Evolutionary conservation across 176 grass and related monocot genomes (phyloP).

Genomic region (Cenchrus fungigraminus): DNA sequence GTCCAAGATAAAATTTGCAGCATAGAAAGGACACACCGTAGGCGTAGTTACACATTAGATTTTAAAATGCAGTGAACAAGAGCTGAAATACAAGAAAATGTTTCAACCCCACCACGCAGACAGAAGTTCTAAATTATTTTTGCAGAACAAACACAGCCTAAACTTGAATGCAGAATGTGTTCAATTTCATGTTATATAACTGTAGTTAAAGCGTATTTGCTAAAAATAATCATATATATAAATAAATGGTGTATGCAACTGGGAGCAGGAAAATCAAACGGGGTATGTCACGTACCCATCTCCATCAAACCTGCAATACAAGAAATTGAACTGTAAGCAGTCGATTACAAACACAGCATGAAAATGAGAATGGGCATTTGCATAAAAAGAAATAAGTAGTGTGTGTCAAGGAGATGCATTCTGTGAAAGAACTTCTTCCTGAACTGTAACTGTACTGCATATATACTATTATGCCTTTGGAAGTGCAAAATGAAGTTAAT

Average conservation of each 20-base stretch:
- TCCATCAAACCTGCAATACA: conserved; percentile 88
- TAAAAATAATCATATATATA: not conserved
- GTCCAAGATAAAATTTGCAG: not conserved
- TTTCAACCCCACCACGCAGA: not conserved
- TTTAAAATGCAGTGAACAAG: not conserved
- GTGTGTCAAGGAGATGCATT: not conserved
- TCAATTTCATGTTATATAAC: not conserved
- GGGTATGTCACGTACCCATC: conserved; percentile 68
- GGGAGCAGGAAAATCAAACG: not conserved
- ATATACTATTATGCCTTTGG: not conserved
- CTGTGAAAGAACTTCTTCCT: not conserved
- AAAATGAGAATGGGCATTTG: conserved; percentile 11
- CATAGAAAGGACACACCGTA: not conserved
- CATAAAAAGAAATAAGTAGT: not conserved
- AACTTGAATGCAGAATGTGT: not conserved
- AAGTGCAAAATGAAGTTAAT: not conserved
- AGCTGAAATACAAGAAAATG: not conserved
- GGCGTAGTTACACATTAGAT: not conserved
- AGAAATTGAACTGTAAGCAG: conserved; percentile 5
- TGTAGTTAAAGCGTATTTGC: not conserved
- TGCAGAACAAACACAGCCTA: not conserved
- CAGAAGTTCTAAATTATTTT: not conserved
- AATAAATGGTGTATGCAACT: not conserved
- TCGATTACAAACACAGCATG: not conserved
- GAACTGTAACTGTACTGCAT: not conserved